These are phyloP conservation scores for Celoporthe dispersa DNA, from an alignment of 2,329 filamentous ascomycete species.

Conservation along the genomic window DNA sequence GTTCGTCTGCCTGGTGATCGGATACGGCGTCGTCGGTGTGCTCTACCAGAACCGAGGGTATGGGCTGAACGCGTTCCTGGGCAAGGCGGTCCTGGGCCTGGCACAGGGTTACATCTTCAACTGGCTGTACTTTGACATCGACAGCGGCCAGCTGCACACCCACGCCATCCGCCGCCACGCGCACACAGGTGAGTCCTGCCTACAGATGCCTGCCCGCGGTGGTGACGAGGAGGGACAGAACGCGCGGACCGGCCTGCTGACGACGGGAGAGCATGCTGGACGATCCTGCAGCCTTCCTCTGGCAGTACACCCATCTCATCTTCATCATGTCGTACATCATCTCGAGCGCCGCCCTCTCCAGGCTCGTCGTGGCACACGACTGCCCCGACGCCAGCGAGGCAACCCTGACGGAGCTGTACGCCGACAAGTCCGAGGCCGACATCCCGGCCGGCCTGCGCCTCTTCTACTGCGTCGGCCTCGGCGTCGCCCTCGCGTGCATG, in stretches of 20 bases:
- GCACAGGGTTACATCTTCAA: conserved; percentile 64
- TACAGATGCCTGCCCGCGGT: not conserved
- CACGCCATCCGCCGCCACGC: conserved; percentile 64
- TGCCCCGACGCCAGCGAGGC: conserved; percentile 51
- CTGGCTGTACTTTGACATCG: conserved; percentile 68
- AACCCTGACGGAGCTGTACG: conserved; percentile 55
- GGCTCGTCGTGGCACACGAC: conserved; percentile 64
- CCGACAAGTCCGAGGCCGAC: conserved; percentile 51
- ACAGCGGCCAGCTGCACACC: conserved; percentile 57
- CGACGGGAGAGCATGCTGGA: too few relatives aligned
- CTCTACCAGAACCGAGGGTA: conserved; percentile 61
- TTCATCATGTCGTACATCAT: conserved; percentile 68
- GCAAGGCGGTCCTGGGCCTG: conserved; percentile 64
- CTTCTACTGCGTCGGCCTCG: conserved; percentile 68
- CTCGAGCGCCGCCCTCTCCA: conserved; percentile 60
- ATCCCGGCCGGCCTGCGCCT: conserved; percentile 59
- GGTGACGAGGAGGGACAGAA: not conserved
- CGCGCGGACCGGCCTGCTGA: too few relatives aligned
- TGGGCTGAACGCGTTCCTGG: conserved; percentile 63
- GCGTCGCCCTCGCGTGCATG: conserved; percentile 59
- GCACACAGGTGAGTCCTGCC: conserved; percentile 42
- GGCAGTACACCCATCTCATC: conserved; percentile 61
- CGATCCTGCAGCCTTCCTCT: conserved; percentile 49
- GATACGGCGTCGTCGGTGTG: conserved; percentile 65
- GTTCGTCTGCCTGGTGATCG: conserved; percentile 68